These are phyloP conservation scores for Tephrocybe sp. DNA, from an alignment of 768 basidiomycete species.

Conservation along the genomic window DNA sequence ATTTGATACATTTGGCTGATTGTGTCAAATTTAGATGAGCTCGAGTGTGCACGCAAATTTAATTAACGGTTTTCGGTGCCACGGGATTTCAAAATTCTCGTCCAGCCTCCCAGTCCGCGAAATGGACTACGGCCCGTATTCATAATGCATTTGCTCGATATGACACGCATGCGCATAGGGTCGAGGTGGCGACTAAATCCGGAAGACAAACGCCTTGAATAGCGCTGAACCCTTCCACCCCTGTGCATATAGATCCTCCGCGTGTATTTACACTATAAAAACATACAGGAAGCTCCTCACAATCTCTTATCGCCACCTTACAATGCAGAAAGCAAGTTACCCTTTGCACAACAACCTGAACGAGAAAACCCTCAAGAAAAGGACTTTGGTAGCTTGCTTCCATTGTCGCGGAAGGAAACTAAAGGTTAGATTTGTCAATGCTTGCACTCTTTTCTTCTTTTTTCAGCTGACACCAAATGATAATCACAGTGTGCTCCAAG, in stretches of 20 bases:
- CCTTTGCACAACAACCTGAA: not conserved
- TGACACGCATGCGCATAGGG: not conserved
- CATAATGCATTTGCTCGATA: not conserved
- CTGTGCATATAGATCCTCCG: not conserved
- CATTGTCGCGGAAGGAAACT: conserved; percentile 55
- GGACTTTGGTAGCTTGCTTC: conserved; percentile 52
- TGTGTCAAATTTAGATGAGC: not conserved
- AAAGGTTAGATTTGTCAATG: conserved; percentile 33
- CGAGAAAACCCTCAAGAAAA: conserved; percentile 19
- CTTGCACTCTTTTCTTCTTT: not conserved
- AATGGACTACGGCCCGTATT: not conserved
- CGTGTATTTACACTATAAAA: not conserved
- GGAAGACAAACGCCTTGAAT: not conserved
- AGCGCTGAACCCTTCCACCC: not conserved
- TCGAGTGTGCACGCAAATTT: no score
- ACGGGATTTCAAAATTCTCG: not conserved
- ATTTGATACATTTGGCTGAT: not conserved
- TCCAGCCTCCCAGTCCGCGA: not conserved
- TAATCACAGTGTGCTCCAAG: conserved; percentile 5
- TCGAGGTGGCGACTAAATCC: not conserved
- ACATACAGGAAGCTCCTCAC: not conserved
- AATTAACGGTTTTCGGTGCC: no score
- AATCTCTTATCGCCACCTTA: no score
- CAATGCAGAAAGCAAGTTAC: not conserved
- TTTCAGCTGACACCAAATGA: not conserved